Evolutionary conservation across 1,284 basidiomycete species (phyloP), one percentile per base, ranked within the genome.

Genomic region (Puccinia brachypodii): DNA sequence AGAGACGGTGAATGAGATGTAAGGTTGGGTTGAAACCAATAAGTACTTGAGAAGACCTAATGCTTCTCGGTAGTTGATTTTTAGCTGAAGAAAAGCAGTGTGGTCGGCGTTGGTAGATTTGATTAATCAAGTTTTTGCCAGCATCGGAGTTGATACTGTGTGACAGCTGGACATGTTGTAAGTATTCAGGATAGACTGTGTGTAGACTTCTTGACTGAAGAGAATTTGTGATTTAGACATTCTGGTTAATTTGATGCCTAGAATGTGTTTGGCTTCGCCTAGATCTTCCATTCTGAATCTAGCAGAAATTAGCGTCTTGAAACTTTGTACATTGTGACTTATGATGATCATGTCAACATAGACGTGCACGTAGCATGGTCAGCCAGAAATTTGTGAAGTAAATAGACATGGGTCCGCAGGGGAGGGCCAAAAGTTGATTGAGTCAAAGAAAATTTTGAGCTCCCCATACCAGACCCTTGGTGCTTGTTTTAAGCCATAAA

Each of bases 401-500:
- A 76, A 76, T 16, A 76, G 58, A 19, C 53, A 60, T 4, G 74
- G 56, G 25, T 76, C 40, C 7, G 58, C 53, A 1, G 22, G 50
- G 3, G 42, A 53, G 13, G 72, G 47, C 9, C 11, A 8, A 33
- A 74, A 74, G 47, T 36, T n/a, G 3, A 74, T 56, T 3, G 44
- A 50, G 2, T 40, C 40, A 31, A 76, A 76, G 56, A 76, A 76
- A 25, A 14, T 22, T 16, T 60, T 44, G 8, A 76, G 44, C 33
- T 28, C n/a, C 3, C 14, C 36, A 56, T 76, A 76, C 74, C 74
- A 78, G 3, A 16, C 38, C 9, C 64, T 1, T 2, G 76, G 64
- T 1, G 76, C 40, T 56, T 78, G 76, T 69, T 78, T 78, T 11
- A 78, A 47, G n/a, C 76, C 42, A 42, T 76, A 76, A 22, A 76